These are phyloP conservation scores for Candida stauntonica DNA, from an alignment of 805 yeast species.

Conservation along the genomic window DNA sequence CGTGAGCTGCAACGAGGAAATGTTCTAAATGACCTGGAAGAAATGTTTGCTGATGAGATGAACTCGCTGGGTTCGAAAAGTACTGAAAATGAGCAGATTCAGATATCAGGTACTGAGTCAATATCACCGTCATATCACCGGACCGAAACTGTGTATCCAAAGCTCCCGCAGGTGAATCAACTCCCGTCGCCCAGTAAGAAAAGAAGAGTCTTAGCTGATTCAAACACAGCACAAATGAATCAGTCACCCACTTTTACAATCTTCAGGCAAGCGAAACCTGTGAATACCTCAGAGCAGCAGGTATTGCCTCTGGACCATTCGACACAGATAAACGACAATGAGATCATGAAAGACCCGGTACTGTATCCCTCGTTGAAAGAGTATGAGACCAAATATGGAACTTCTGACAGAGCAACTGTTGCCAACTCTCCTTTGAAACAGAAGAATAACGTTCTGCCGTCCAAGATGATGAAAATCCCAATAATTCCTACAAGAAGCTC, in stretches of 20 bases:
- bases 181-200: neutral
- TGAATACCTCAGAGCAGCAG: neutral
- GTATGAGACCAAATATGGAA: conserved; percentile 3
- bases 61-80: neutral
- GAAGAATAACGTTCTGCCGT: neutral
- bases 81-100: neutral
- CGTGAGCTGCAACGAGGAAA: too few species aligned
- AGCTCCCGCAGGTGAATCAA: neutral
- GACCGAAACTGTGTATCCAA: conserved; percentile 20
- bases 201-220: neutral
- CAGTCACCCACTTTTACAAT: neutral
- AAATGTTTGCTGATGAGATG: conserved; percentile 8
- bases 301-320: conserved; percentile 4
- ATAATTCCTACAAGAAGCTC: neutral
- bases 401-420: neutral
- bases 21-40: conserved; percentile 18
- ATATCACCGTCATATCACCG: conserved; percentile 28
- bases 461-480: too few species aligned
- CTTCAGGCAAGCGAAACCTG: neutral
- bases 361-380: conserved; percentile 12
- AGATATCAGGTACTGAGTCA: conserved; percentile 22
- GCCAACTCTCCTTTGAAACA: too few species aligned
- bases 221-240: neutral
- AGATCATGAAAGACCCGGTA: conserved; percentile 21
- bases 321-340: conserved; percentile 14